These are phyloP conservation scores for Zygosaccharomyces siamensis DNA, from an alignment of 805 yeast genomes.

Conservation along the genomic window DNA sequence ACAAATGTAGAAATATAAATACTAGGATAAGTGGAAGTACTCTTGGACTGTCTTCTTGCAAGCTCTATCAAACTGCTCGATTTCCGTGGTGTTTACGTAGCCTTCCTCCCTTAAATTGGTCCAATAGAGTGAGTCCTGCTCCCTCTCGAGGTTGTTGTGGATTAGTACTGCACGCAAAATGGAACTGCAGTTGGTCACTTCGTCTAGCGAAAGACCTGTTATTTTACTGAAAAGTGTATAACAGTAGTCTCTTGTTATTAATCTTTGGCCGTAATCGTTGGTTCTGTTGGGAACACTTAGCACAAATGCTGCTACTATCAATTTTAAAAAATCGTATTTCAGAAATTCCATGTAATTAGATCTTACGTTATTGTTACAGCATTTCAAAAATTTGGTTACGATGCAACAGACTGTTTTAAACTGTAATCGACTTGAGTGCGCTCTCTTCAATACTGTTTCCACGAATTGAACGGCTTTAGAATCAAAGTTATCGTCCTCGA, in stretches of 20 bases:
- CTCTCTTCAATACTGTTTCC: slow-evolving; percentile 19
- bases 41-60: slow-evolving; percentile 18
- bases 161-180: slow-evolving; percentile 25
- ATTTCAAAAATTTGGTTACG: slow-evolving; percentile 21
- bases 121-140: neutral
- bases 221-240: slow-evolving; percentile 16
- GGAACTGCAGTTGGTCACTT: slow-evolving; percentile 24
- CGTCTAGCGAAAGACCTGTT: slow-evolving; percentile 23
- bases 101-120: slow-evolving; percentile 1
- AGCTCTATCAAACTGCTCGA: slow-evolving; percentile 22
- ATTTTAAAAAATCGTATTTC: slow-evolving; percentile 18
- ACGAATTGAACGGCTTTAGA: slow-evolving; percentile 9
- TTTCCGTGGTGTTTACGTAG: slow-evolving; percentile 20
- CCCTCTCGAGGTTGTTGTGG: slow-evolving; percentile 15
- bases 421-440: slow-evolving; percentile 17
- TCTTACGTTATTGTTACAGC: slow-evolving; percentile 14
- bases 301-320: slow-evolving; percentile 22
- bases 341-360: slow-evolving; percentile 21
- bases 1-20: neutral
- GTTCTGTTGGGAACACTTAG: slow-evolving; percentile 19
- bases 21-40: slow-evolving; percentile 9
- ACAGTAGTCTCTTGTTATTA: slow-evolving; percentile 15
- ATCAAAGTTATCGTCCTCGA: neutral
- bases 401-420: slow-evolving; percentile 28
- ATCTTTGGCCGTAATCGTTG: slow-evolving; percentile 8